Evolutionary conservation across 495 filamentous ascomycete genomes (phyloP).

Genomic region (Rostrohypoxylon terebratum): DNA sequence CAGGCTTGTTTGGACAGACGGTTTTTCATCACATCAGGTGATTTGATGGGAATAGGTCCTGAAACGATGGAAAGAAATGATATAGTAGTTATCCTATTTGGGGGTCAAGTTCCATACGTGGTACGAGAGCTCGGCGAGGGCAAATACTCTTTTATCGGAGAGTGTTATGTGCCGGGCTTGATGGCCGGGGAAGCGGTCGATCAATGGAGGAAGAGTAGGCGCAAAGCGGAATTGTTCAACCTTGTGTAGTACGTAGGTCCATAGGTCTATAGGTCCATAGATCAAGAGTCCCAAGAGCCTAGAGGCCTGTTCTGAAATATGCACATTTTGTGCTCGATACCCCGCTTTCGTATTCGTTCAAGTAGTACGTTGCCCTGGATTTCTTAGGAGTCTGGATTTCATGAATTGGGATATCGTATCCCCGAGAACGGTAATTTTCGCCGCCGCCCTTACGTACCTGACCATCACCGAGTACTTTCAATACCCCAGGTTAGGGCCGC

Average conservation of each 20-base stretch:
- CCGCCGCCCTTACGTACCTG: neutral
- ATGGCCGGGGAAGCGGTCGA: constrained; percentile 35
- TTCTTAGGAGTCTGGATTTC: neutral
- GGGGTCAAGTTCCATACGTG: constrained; percentile 35
- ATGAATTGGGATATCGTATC: constrained; percentile 1
- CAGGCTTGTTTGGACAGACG: constrained; percentile 26
- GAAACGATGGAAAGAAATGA: constrained; percentile 30
- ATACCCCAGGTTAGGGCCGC: neutral
- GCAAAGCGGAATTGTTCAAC: constrained; percentile 30
- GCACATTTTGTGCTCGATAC: neutral
- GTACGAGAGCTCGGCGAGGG: constrained; percentile 26
- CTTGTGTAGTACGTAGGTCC: constrained; percentile 12
- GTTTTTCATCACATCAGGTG: constrained; percentile 24
- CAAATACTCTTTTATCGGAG: constrained; percentile 35
- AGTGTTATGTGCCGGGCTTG: constrained; percentile 33
- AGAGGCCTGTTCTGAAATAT: neutral
- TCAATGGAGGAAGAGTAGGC: constrained; percentile 21
- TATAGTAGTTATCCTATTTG: constrained; percentile 30
- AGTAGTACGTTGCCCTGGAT: constrained; percentile 10
- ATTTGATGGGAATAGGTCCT: constrained; percentile 38
- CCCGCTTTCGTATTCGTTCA: constrained; percentile 44
- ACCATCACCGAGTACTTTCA: neutral
- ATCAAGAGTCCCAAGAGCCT: too few species aligned
- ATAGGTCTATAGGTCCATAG: too few species aligned
- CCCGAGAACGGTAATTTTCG: neutral